phyloP scores from a whole-genome alignment of 306 rosid species.

The Prunus fruticosa region DNA sequence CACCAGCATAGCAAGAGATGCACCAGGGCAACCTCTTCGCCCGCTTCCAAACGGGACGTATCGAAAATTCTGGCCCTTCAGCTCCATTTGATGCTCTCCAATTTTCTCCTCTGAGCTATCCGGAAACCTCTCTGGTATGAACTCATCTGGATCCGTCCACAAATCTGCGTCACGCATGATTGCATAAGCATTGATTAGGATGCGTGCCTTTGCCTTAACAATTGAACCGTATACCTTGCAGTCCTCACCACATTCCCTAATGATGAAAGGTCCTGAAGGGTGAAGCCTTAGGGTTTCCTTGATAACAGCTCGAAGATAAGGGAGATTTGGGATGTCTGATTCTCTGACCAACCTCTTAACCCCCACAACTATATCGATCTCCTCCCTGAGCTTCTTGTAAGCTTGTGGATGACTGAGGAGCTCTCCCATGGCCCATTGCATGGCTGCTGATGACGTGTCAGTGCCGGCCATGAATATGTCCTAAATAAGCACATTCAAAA shows the following conservation, averaged over 20 bases:
- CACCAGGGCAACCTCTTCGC: slow-evolving; percentile 47
- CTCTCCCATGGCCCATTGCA: slow-evolving; percentile 55
- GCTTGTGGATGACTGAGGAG: slow-evolving; percentile 32
- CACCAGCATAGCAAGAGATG: slow-evolving; percentile 41
- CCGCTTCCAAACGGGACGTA: slow-evolving; percentile 56
- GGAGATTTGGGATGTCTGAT: slow-evolving; percentile 45
- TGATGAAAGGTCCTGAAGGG: slow-evolving; percentile 44
- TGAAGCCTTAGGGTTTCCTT: slow-evolving; percentile 52
- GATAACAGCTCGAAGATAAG: slow-evolving; percentile 43
- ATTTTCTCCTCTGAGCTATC: slow-evolving; percentile 6
- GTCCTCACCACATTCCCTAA: slow-evolving; percentile 31
- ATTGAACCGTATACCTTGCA: slow-evolving; percentile 34
- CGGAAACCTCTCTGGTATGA: slow-evolving; percentile 45
- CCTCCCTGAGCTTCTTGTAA: slow-evolving; percentile 39
- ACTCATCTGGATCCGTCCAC: slow-evolving; percentile 39
- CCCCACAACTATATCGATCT: slow-evolving; percentile 45
- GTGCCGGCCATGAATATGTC: slow-evolving; percentile 58
- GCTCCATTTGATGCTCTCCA: slow-evolving; percentile 30
- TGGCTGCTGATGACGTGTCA: slow-evolving; percentile 35
- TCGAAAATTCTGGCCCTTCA: slow-evolving; percentile 43
- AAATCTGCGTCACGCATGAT: slow-evolving; percentile 37
- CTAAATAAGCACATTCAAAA: slow-evolving; percentile 22
- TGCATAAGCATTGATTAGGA: slow-evolving; percentile 42
- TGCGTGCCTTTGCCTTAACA: slow-evolving; percentile 27
- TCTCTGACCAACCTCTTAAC: slow-evolving; percentile 28